These are phyloP conservation scores for Nannochloropsis limnetica DNA, from an alignment of 352 stramenopile genomes.

Conservation along the genomic window DNA sequence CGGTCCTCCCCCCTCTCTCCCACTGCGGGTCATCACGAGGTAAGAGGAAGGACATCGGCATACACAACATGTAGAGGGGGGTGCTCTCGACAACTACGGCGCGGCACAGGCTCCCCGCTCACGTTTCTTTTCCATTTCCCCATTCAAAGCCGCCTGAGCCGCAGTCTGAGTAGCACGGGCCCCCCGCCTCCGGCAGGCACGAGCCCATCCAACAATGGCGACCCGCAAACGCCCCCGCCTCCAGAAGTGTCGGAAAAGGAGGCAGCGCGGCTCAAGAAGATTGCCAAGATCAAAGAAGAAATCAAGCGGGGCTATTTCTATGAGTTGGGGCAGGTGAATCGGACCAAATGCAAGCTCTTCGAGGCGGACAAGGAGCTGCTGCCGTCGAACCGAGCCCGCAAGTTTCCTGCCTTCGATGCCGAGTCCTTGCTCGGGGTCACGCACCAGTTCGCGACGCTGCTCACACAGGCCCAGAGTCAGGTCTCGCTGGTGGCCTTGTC, in stretches of 20 bases:
- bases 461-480: neutral
- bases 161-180: neutral
- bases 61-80: neutral
- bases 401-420: slow-evolving; percentile 2
- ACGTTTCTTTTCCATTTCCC: neutral
- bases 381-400: neutral
- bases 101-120: neutral
- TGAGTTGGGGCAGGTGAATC: slow-evolving; percentile 11
- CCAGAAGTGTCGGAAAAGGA: slow-evolving; percentile 6
- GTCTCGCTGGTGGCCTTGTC: slow-evolving; percentile 22
- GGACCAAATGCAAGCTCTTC: slow-evolving; percentile 30
- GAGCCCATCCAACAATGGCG: neutral
- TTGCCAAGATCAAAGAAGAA: slow-evolving; percentile 32
- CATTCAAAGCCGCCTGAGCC: neutral
- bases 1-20: neutral
- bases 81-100: neutral
- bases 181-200: neutral
- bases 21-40: neutral
- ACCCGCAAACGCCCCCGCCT: neutral
- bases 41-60: neutral
- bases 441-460: slow-evolving; percentile 17
- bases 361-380: slow-evolving; percentile 31
- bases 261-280: neutral
- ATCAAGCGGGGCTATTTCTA: slow-evolving; percentile 7
- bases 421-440: slow-evolving; percentile 30